Conservation (phyloP, 176 grass and related monocot species). For the Rhynchospora pubera region DNA sequence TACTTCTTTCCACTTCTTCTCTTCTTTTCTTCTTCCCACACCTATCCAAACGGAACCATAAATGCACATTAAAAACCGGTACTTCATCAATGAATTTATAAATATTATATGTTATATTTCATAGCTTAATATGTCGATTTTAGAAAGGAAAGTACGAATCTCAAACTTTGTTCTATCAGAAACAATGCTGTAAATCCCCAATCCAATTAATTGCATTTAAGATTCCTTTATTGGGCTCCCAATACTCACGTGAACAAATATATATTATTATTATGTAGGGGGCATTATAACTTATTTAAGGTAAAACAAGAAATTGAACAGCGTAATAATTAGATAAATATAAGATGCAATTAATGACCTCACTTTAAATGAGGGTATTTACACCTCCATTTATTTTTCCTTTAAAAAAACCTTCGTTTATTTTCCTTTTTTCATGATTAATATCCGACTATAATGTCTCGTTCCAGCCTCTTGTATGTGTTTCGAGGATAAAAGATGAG, state of each 20-base stretch:
- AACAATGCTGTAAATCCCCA: too few relatives aligned
- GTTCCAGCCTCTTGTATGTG: background rate
- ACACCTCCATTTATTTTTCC: background rate
- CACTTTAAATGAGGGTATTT: background rate
- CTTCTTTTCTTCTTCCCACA: too few relatives aligned
- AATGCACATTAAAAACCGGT: background rate
- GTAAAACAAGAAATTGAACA: background rate
- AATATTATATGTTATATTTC: background rate
- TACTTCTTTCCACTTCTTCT: too few relatives aligned
- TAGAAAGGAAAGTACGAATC: too few relatives aligned
- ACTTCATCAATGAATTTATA: background rate
- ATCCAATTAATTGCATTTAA: too few relatives aligned
- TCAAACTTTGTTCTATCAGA: too few relatives aligned
- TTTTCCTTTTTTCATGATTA: background rate
- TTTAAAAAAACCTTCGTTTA: background rate
- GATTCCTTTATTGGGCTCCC: background rate
- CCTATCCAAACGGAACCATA: too few relatives aligned
- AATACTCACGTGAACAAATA: background rate
- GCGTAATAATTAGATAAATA: background rate
- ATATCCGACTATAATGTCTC: background rate
- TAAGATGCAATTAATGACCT: background rate
- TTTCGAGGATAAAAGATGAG: background rate
- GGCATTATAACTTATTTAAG: too few relatives aligned
- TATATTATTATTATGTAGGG: too few relatives aligned
- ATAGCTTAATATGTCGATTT: background rate